phyloP scores from a whole-genome alignment of 2,329 filamentous ascomycete genomes.

The Xylogone sp. region DNA sequence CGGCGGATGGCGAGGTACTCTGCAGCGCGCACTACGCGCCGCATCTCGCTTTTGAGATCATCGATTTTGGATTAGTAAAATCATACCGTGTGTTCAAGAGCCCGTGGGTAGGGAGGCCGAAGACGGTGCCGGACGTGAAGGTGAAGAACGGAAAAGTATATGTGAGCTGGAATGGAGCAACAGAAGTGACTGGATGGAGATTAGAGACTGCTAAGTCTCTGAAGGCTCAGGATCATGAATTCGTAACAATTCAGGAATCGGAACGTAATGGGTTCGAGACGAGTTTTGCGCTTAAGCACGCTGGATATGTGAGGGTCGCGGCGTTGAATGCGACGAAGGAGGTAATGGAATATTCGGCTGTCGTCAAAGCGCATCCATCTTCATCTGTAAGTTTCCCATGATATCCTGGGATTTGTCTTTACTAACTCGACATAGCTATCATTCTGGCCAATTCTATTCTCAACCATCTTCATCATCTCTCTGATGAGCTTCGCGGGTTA shows the following conservation, averaged over 20 bases:
- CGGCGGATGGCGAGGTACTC: constrained; percentile 33
- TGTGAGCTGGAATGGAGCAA: constrained; percentile 31
- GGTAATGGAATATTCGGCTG: constrained; percentile 9
- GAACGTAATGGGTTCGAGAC: constrained; percentile 13
- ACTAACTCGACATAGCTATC: constrained; percentile 3
- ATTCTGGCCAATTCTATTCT: not conserved
- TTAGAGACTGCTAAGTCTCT: constrained; percentile 6
- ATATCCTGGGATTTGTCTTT: not conserved
- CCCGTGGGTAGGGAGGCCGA: constrained; percentile 23
- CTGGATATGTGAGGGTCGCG: constrained; percentile 8
- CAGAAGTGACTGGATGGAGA: constrained; percentile 22
- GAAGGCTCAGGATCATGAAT: constrained; percentile 6
- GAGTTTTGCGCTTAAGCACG: constrained; percentile 6
- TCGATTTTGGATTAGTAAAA: constrained; percentile 13
- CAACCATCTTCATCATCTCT: not conserved
- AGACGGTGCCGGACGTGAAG: constrained; percentile 18
- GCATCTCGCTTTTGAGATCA: constrained; percentile 19
- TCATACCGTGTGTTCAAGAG: constrained; percentile 25
- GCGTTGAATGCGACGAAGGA: constrained; percentile 7
- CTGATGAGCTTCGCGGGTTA: not conserved
- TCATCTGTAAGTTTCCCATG: constrained; percentile 7
- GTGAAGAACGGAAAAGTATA: constrained; percentile 19
- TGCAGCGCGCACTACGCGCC: constrained; percentile 39
- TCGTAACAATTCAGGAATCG: constrained; percentile 8
- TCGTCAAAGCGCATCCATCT: constrained; percentile 4